Percentiles rank a stretch among this genome's conserved stretches.
phyloP scores from a whole-genome alignment of 495 filamentous ascomycete genomes.

The Neurospora sp. region DNA sequence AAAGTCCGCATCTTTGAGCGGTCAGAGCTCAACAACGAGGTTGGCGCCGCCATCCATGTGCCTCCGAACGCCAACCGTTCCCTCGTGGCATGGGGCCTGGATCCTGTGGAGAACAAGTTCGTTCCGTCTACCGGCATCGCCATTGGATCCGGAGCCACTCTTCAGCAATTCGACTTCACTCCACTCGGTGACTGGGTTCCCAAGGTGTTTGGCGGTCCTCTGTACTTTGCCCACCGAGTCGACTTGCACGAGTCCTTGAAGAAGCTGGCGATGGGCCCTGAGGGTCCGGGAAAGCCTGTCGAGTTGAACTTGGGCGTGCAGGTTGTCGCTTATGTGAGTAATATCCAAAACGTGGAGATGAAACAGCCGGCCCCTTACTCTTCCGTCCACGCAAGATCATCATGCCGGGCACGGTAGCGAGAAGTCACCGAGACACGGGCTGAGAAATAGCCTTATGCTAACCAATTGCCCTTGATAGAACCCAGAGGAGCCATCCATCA shows the following conservation, averaged over 20 bases:
- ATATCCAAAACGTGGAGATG: neutral
- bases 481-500: conserved; percentile 29
- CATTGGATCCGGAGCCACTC: conserved; percentile 21
- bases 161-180: conserved; percentile 23
- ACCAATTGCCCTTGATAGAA: conserved; percentile 11
- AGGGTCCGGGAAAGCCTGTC: conserved; percentile 23
- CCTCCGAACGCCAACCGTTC: conserved; percentile 39
- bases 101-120: conserved; percentile 25
- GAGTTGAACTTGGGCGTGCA: conserved; percentile 20
- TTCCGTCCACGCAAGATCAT: conserved; percentile 2
- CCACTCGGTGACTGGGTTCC: conserved; percentile 7
- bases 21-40: conserved; percentile 38
- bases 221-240: conserved; percentile 18
- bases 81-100: conserved; percentile 35
- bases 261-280: conserved; percentile 28
- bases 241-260: conserved; percentile 36
- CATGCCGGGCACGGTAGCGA: neutral
- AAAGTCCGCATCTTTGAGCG: conserved; percentile 43
- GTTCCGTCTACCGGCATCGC: conserved; percentile 19
- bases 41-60: conserved; percentile 45
- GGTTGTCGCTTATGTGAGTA: conserved; percentile 20
- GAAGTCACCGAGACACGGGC: neutral
- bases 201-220: conserved; percentile 7
- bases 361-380: conserved; percentile 7
- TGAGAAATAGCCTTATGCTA: neutral